Evolutionary conservation across 306 rosid genomes (phyloP).

Genomic region (Prunus armeniaca): DNA sequence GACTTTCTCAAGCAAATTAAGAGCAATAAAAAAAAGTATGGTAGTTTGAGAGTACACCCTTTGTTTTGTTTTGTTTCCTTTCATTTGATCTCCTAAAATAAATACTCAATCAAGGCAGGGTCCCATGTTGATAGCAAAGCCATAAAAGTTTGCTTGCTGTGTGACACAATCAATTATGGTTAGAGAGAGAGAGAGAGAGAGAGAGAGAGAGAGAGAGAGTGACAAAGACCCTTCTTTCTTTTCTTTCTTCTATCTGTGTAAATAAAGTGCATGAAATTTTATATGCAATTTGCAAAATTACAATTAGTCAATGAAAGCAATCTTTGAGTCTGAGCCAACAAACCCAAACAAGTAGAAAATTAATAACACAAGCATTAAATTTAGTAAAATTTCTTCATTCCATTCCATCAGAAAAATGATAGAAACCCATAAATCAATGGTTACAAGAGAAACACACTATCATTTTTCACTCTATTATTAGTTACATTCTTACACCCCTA

Average conservation of each 20-base stretch:
- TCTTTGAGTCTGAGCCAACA: not conserved
- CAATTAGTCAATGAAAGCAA: not conserved
- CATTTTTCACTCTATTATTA: no score
- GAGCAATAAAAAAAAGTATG: not conserved
- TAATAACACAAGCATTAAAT: not conserved
- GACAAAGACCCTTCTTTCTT: not conserved
- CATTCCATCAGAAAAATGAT: not conserved
- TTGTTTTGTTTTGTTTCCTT: not conserved
- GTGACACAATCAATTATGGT: not conserved
- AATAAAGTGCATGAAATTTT: not conserved
- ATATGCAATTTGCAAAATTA: no score
- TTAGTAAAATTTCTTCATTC: not conserved
- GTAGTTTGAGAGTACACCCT: not conserved
- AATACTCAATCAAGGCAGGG: not conserved
- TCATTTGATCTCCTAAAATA: not conserved
- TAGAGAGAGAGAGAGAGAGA: no score
- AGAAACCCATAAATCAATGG: not conserved
- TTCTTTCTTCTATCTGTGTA: not conserved
- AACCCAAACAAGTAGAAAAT: no score
- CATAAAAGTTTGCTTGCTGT: not conserved
- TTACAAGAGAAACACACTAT: not conserved
- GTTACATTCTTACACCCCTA: not conserved
- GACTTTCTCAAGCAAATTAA: not conserved
- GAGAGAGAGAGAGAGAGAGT: no score
- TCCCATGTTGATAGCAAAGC: constrained; percentile 3